Conservation (phyloP, 2,329 filamentous ascomycete genomes). For the Parascedosporium putredinis region DNA sequence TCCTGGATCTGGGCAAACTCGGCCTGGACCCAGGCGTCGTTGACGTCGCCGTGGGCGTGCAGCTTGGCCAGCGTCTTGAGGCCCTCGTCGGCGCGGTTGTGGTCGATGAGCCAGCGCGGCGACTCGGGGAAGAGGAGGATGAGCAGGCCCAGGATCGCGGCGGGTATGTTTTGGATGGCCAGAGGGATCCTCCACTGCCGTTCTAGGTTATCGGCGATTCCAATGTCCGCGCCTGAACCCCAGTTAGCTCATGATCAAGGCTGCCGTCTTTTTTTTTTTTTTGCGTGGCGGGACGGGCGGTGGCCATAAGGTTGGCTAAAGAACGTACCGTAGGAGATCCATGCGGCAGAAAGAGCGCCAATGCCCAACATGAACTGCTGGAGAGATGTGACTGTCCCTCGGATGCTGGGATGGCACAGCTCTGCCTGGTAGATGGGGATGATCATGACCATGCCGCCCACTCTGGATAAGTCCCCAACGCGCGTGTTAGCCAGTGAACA, state of each 20-base stretch:
- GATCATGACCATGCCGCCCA: conserved; percentile 30
- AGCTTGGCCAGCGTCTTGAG: conserved; percentile 57
- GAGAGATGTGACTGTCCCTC: conserved; percentile 62
- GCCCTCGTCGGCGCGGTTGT: conserved; percentile 54
- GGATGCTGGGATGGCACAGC: conserved; percentile 66
- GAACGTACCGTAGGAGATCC: conserved; percentile 57
- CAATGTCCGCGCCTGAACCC: conserved; percentile 19
- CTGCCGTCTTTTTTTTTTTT: too few species aligned
- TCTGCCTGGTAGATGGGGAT: conserved; percentile 66
- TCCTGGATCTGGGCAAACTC: conserved; percentile 65
- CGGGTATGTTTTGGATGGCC: conserved; percentile 63
- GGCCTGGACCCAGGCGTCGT: conserved; percentile 59
- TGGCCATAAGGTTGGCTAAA: not conserved
- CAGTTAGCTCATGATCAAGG: too few species aligned
- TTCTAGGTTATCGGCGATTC: conserved; percentile 18
- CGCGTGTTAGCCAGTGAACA: not conserved
- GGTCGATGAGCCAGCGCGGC: conserved; percentile 65
- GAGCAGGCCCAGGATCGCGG: conserved; percentile 49
- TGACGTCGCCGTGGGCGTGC: conserved; percentile 56
- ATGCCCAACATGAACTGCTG: conserved; percentile 80
- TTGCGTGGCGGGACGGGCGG: too few species aligned
- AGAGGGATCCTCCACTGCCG: conserved; percentile 32
- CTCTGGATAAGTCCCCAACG: conserved; percentile 25
- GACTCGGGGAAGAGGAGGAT: conserved; percentile 64
- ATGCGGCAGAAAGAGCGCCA: conserved; percentile 60